phyloP scores from a whole-genome alignment of 108 stramenopile genomes.

The Fragilaria radians region DNA sequence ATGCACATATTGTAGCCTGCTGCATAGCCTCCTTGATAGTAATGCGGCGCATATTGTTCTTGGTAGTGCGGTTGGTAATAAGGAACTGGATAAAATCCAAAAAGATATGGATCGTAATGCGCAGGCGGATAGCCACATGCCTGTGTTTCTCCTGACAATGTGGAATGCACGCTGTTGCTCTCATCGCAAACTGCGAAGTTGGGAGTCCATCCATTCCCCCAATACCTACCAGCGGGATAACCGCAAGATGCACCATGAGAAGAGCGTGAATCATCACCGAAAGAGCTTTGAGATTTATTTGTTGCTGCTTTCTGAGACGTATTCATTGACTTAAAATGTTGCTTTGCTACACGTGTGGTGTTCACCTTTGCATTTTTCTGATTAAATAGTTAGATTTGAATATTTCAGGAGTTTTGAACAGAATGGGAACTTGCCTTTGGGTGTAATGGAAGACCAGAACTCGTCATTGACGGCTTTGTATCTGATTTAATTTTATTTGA shows the following conservation, averaged over 20 bases:
- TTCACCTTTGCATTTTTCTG: too few relatives aligned
- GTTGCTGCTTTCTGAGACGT: too few relatives aligned
- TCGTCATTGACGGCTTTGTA: not conserved
- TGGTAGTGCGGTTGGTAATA: not conserved
- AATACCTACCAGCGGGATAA: not conserved
- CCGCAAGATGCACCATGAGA: not conserved
- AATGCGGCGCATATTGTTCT: too few relatives aligned
- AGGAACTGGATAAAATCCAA: not conserved
- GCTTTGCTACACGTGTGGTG: too few relatives aligned
- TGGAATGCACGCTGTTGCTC: conserved; percentile 34
- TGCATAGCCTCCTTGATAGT: too few relatives aligned
- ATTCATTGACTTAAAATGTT: too few relatives aligned
- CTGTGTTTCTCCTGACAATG: conserved; percentile 26
- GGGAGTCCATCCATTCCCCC: conserved; percentile 2
- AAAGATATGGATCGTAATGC: not conserved
- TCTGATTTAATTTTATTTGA: not conserved
- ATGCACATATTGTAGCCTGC: too few relatives aligned
- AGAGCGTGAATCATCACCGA: not conserved
- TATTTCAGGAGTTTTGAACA: too few relatives aligned
- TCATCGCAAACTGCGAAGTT: conserved; percentile 20
- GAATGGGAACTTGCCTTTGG: not conserved
- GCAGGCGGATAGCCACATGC: not conserved
- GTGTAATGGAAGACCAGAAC: not conserved
- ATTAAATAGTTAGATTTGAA: too few relatives aligned
- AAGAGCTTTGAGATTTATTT: not conserved